Evolutionary conservation across 441 rosid species (phyloP), one percentile per base, ranked within the genome.

Genomic region (Manihot esculenta): DNA sequence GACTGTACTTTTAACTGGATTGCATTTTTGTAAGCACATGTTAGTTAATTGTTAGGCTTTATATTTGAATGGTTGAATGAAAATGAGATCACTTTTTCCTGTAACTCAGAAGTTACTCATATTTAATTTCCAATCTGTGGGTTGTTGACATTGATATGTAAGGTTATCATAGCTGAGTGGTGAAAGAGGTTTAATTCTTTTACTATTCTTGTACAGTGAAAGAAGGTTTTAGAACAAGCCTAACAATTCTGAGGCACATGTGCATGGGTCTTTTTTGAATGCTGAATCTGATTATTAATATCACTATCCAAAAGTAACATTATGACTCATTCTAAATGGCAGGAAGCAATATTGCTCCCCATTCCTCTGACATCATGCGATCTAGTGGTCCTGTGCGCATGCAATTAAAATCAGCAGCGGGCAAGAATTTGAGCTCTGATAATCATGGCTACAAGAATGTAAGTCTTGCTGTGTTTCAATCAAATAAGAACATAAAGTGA

Each of bases 391-490:
- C 89, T 74, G 85, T 82, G n/a, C 91, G 78, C 59, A 78, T 89
- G 89, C 91, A 85, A 70, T 84, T 82, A 74, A 91, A 82, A 74
- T 74, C 91, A 24, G 56, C 84, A 48, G 45, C 75, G 64, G 94
- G 89, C 71, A 91, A 83, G 86, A 87, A 82, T 74, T 51, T 76
- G 67, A 85, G 72, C 59, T 80, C 82, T 47, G 90, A 84, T 69
- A 83, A 76, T 74, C 82, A 81, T 50, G 62, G 66, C 76, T 94
- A 83, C 76, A 92, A 84, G 78, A 86, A 86, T 77, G 99, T 95
- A 81, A 80, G 97, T 82, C 15, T 10, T 62, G 2, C 26, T 26
- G 18, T 27, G 30, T 60, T n/a, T 71, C 42, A 57, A 30, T 66
- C 59, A 11, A 69, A 64, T 24, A 51, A 42, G 49, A 15, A 48